Base-by-base conservation (phyloP, 2,329 filamentous ascomycete genomes). In the Apiospora kogelbergensis region DNA sequence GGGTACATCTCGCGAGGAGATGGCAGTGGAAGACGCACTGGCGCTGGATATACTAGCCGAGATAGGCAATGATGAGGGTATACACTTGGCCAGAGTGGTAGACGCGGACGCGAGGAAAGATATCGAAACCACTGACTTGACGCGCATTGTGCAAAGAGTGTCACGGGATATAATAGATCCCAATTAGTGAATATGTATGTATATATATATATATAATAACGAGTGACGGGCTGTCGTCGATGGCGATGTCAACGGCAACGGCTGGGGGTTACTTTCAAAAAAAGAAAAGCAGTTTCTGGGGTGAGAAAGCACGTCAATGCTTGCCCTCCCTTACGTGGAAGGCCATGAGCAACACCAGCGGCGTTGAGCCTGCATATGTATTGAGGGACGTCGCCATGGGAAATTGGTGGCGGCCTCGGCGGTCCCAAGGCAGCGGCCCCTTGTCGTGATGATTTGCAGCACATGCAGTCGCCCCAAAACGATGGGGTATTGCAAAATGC, bases 131-230 rank as follows among this genome's bases (percentile, higher is more conserved):
- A 70, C 33, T 20, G 69, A 65, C 53, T 67, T 67, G 22, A 65
- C 11, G 53, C 65, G 69, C 69, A 70, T 70, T 24, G 9, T 60
- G 67, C 53, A 68, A 67, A 17, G 69, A 65, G 41, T 46, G 69
- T 22, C 26, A 24, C 64, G 65, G 67, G 67, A 70, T 26, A 40
- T 7, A 33, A 24, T n/a, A n/a, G 20, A 15, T 30, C 68, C 66
- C 60, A 15, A 42, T 42, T 15, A 42, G 40, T 42, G 13, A 40
- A 24, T 57, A n/a, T n/a, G n/a, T n/a, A n/a, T n/a, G n/a, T n/a
- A 57, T 17, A 26, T 40, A 7, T 57, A 37, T 60, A 37, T 26
- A 33, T 26, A 5, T 40, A 42, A 9, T 69, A 63, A 66, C 9
- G 30, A 60, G 30, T 37, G 53, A 13, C 20, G 6, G 53, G 33